These are phyloP conservation scores for Cyclotella cryptica DNA, from an alignment of 108 stramenopile species.

Conservation along the genomic window DNA sequence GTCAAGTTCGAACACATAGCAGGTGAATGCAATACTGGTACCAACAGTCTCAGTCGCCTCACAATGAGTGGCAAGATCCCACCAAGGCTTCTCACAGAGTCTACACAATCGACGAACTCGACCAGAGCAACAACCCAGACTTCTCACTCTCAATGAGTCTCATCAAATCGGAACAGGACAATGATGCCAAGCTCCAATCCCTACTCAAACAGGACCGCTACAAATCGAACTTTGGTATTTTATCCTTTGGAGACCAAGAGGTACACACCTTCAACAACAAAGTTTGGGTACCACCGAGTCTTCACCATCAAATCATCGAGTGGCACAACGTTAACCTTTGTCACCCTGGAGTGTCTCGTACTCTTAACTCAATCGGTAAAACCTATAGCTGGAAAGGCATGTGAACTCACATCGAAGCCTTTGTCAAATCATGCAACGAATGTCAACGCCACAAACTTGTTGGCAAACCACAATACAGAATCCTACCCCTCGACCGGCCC, in stretches of 20 bases:
- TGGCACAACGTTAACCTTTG: constrained; percentile 29
- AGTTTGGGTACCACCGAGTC: constrained; percentile 5
- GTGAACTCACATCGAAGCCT: not conserved
- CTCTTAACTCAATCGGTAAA: not conserved
- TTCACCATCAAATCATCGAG: constrained; percentile 14
- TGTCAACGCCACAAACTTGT: constrained; percentile 22
- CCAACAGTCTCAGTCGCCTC: constrained; percentile 10
- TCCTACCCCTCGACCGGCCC: constrained; percentile 8
- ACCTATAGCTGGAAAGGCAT: constrained; percentile 11
- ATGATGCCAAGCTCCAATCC: not conserved
- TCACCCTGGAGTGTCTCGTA: constrained; percentile 19
- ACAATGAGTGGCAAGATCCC: constrained; percentile 10
- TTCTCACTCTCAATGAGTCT: constrained; percentile 12
- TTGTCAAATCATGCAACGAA: constrained; percentile 10
- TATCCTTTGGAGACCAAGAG: not conserved
- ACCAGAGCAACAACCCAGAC: not conserved
- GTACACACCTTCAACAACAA: constrained; percentile 8
- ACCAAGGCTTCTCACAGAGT: not conserved
- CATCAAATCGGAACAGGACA: constrained; percentile 7
- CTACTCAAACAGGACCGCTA: too few species aligned
- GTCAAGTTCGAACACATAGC: not conserved
- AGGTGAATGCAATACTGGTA: constrained; percentile 20
- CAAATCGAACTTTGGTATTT: not conserved
- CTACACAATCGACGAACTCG: constrained; percentile 6
- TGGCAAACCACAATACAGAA: constrained; percentile 15